Percentiles rank a stretch among this genome's conserved stretches.
Evolutionary conservation across 2,329 filamentous ascomycete species (phyloP).

Genomic region (Fusarium poae): DNA sequence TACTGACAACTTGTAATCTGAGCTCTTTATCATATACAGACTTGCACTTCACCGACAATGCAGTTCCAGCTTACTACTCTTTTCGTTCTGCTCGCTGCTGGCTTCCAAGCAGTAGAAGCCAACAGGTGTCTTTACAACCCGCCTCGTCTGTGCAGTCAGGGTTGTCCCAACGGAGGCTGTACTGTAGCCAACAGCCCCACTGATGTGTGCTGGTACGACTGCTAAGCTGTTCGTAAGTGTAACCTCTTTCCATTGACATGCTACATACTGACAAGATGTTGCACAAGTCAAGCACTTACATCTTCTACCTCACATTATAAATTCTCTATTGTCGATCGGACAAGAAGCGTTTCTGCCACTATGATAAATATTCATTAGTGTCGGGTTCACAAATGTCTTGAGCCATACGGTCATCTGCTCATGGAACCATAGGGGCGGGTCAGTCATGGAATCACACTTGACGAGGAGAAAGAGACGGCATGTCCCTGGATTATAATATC

Average conservation of each 20-base stretch:
- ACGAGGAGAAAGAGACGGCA: no score
- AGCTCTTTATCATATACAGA: background rate
- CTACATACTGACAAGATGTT: background rate
- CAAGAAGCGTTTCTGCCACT: background rate
- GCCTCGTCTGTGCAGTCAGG: background rate
- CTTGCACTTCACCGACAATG: background rate
- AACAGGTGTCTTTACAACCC: background rate
- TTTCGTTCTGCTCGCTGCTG: background rate
- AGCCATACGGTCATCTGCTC: background rate
- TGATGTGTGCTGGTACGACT: background rate
- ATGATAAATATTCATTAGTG: rapidly evolving
- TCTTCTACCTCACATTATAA: background rate
- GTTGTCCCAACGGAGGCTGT: background rate
- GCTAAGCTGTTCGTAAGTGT: background rate
- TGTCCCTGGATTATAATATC: background rate
- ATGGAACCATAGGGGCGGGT: background rate
- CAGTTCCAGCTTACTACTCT: background rate
- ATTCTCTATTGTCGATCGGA: background rate
- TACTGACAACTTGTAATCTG: background rate
- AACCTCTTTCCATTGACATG: rapidly evolving
- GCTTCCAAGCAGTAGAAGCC: background rate
- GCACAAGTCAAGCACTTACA: background rate
- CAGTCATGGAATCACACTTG: background rate
- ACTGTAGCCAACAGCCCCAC: background rate
- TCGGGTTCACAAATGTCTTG: rapidly evolving